phyloP scores from a whole-genome alignment of 257 asterid genomes.

The Solanum chmielewskii region DNA sequence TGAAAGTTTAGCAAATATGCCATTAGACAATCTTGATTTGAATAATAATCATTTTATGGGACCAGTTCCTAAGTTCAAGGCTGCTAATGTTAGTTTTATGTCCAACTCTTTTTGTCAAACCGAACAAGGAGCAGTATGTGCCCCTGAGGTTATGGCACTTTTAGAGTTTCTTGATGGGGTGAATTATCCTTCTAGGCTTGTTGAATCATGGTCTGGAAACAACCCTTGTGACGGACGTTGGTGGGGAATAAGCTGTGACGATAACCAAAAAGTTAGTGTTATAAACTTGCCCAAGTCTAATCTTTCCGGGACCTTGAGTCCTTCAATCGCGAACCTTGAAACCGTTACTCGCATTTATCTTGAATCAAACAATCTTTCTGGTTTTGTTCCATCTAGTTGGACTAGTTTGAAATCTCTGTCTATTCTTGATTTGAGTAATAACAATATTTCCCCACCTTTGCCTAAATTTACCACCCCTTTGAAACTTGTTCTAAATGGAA shows the following conservation, averaged over 20 bases:
- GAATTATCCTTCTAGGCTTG: conserved; percentile 58
- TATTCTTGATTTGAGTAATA: conserved; percentile 48
- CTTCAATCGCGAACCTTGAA: conserved; percentile 51
- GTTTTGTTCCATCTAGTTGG: conserved; percentile 53
- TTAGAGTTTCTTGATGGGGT: conserved; percentile 71
- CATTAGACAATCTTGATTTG: conserved; percentile 45
- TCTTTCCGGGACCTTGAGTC: conserved; percentile 61
- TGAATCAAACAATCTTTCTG: conserved; percentile 54
- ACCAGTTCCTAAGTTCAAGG: conserved; percentile 59
- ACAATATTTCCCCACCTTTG: conserved; percentile 59
- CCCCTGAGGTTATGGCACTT: conserved; percentile 55
- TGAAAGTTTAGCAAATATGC: conserved; percentile 39
- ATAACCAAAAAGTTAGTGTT: conserved; percentile 24
- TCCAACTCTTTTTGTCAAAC: conserved; percentile 56
- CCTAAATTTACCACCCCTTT: conserved; percentile 41
- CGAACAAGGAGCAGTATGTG: conserved; percentile 37
- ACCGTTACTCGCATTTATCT: conserved; percentile 44
- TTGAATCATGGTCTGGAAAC: conserved; percentile 65
- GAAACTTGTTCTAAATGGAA: conserved; percentile 40
- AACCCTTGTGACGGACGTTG: conserved; percentile 50
- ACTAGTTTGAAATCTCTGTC: conserved; percentile 47
- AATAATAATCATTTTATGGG: conserved; percentile 77
- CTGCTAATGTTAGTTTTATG: conserved; percentile 28
- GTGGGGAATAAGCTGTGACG: conserved; percentile 65
- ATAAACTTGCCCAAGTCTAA: conserved; percentile 46